A percentile compares a stretch with the other conserved stretches of the same genome.
These are phyloP conservation scores for Verbascum thapsus DNA, from an alignment of 257 asterid genomes.

Conservation along the genomic window DNA sequence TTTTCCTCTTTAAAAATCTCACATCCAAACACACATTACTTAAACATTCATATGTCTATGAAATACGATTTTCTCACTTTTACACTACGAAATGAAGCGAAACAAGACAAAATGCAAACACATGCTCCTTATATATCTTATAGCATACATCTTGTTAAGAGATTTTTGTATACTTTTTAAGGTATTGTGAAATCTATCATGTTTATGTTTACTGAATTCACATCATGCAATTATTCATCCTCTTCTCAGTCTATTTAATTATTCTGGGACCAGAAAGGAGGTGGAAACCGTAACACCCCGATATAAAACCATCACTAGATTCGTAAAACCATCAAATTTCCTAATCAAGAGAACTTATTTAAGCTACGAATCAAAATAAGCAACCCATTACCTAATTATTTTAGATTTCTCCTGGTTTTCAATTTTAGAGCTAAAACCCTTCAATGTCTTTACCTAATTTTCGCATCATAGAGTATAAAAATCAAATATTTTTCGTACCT, in stretches of 20 bases:
- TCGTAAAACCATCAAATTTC: too few relatives aligned
- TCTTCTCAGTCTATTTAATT: neutral
- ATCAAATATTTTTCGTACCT: too few relatives aligned
- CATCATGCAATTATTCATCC: conserved; percentile 1
- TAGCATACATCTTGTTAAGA: neutral
- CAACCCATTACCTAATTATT: neutral
- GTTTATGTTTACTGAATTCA: conserved; percentile 3
- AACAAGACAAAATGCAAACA: too few relatives aligned
- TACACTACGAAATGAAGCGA: too few relatives aligned
- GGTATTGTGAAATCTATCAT: neutral
- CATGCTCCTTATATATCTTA: neutral
- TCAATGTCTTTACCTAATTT: neutral
- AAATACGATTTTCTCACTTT: too few relatives aligned
- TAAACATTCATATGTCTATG: too few relatives aligned
- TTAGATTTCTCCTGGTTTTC: neutral
- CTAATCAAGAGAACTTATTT: neutral
- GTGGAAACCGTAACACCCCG: neutral
- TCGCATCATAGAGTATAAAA: neutral
- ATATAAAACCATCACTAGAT: too few relatives aligned
- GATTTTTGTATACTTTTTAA: neutral
- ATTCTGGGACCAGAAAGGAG: neutral
- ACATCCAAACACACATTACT: too few relatives aligned
- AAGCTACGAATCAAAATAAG: conserved; percentile 16
- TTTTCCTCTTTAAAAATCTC: too few relatives aligned
- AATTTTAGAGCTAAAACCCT: neutral